phyloP scores from a whole-genome alignment of 1,139 yeast genomes.

The Pichia sp. region DNA sequence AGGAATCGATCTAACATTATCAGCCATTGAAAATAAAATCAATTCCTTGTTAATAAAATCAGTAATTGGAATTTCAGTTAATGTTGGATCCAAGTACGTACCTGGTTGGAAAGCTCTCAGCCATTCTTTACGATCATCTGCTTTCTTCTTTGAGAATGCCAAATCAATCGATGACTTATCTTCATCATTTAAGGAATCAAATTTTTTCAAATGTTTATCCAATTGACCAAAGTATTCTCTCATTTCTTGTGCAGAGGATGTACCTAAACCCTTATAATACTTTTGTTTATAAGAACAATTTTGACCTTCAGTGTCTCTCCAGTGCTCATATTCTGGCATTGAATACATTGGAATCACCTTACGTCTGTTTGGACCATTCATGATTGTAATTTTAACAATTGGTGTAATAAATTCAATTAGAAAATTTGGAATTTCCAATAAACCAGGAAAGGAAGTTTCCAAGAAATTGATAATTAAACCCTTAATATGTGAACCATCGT shows the following conservation, averaged over 20 bases:
- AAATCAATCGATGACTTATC: slow-evolving; percentile 82
- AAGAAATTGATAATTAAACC: slow-evolving; percentile 91
- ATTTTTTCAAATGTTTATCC: slow-evolving; percentile 79
- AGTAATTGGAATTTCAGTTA: slow-evolving; percentile 75
- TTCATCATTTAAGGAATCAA: slow-evolving; percentile 74
- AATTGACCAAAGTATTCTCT: slow-evolving; percentile 84
- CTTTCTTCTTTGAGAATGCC: slow-evolving; percentile 92
- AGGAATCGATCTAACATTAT: slow-evolving; percentile 92
- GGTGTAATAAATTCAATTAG: slow-evolving; percentile 94
- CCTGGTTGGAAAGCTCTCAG: slow-evolving; percentile 85
- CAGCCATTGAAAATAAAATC: slow-evolving; percentile 94
- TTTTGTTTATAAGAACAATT: slow-evolving; percentile 83
- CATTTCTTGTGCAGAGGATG: slow-evolving; percentile 75
- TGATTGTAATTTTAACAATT: slow-evolving; percentile 81
- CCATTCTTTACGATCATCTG: slow-evolving; percentile 98
- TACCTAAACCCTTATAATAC: slow-evolving; percentile 98
- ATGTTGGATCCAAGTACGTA: slow-evolving; percentile 80
- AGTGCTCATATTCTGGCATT: slow-evolving; percentile 91
- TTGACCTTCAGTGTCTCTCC: slow-evolving; percentile 83
- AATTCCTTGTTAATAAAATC: slow-evolving; percentile 94
- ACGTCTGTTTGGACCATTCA: slow-evolving; percentile 52
- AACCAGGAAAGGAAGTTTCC: slow-evolving; percentile 92
- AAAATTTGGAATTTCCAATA: slow-evolving; percentile 86
- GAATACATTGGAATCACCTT: slow-evolving; percentile 72
- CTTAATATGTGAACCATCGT: slow-evolving; percentile 97